Evolutionary conservation across 495 filamentous ascomycete species (phyloP), one percentile per base, ranked within the genome.

Genomic region (Penicillium nucicola): DNA sequence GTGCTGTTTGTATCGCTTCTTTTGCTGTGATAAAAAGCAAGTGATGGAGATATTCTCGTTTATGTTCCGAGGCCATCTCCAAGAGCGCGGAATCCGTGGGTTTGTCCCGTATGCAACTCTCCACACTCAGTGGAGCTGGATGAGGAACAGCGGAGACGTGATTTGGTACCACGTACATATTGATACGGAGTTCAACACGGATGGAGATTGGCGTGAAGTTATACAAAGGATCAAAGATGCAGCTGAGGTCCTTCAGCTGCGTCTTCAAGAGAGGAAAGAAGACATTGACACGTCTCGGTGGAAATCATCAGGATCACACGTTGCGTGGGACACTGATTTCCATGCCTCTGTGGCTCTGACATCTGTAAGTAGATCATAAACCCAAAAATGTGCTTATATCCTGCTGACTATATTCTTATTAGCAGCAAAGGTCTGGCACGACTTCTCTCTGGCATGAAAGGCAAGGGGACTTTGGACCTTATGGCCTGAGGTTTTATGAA

Each of bases 1-100:
- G 8, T 72, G 69, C 19, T 67, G 60, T 13, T 14, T 67, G 3
- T 57, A 48, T 15, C 50, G 61, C 4, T 71, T 68, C 25, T 72
- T 65, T 23, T 7, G 39, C 1, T 41, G 31, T 11, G 53, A 56
- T 7, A 12, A 30, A 1, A 32, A 41, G 0, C 42, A 20, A 0
- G 57, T 63, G 5, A 42, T 35, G 15, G 48, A 38, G 0, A 47
- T 72, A 0, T 70, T 75, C 35, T 68, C 57, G 13, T 7, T 20
- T 0, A 45, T 63, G 0, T 72, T 68, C 15, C 10, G 39, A 20
- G 2, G 18, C 0, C 37, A 67, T 10, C 38, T 72, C 0, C 22
- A 4, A 2, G 17, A 58, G 3, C 54, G 50, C 37, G 69, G 64
- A 0, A 61, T 70, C 9, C n/a, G 5, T 0, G 12, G 45, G 6